Base-by-base conservation (phyloP, 2,329 filamentous ascomycete genomes). In the Blastomyces silverae region DNA sequence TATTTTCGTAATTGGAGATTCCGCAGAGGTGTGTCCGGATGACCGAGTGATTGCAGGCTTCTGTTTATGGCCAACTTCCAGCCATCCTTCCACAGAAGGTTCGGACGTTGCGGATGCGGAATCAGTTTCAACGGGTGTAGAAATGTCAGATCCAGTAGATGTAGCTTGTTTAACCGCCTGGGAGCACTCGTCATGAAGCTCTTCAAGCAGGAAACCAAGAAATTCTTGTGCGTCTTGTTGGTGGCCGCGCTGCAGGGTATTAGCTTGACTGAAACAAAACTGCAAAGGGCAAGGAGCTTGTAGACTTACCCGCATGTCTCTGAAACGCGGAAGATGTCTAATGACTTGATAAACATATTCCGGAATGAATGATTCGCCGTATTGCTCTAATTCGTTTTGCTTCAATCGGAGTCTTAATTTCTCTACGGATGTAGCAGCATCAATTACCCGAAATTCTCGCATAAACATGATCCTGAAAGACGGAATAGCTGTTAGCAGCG, bases 211-310 rank as follows among this genome's bases (percentile, higher is more conserved):
- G 75, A 97, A 96, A 0, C 92, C 93, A 31, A 99, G 81, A 70
- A 99, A 99, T 73, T 99, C 94, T 74, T 99, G 92, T 0, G 94
- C 94, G 79, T 99, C 94, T 80, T 99, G 93, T 75, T 99, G 94
- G 71, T 97, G 93, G 20, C 94, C 94, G 66, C 92, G 89, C 88
- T 92, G 68, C 53, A 66, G 61, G 61, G 39, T 62, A 64, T 77
- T 68, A 77, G 70, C 22, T 42, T 22, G 20, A 52, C 22, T 53
- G 5, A 42, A 28, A 55, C 46, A 13, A 25, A 0, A 28, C 46
- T 28, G 60, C 13, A 46, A n/a, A 11, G 37, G 15, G 55, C 39
- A 61, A 52, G 50, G 15, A 34, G 59, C 3, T 0, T 31, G 53
- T 58, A 69, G 55, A 80, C 87, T 76, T 82, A 92, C 89, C 74